Conservation (phyloP, 306 rosid species). For the cucumber (Cucumis sativus) region DNA sequence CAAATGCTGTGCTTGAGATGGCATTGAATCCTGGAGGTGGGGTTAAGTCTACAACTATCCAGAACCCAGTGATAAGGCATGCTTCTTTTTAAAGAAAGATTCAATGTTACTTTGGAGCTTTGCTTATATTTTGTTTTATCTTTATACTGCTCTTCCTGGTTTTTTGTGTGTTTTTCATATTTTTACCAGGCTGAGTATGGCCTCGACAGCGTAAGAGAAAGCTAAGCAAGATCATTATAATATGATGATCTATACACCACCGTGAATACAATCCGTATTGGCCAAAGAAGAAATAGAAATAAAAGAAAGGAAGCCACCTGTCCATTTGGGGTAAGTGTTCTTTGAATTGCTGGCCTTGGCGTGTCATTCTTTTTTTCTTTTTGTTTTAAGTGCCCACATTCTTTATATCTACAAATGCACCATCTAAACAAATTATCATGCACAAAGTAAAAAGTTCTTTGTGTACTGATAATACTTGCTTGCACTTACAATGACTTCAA, state of each 20-base stretch:
- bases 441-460: conserved; percentile 2
- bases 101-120: background rate
- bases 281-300: background rate
- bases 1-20: conserved; percentile 35
- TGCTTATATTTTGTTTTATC: conserved; percentile 24
- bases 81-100: conserved; percentile 12
- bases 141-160: conserved; percentile 24
- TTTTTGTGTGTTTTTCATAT: conserved; percentile 3
- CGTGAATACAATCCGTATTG: background rate
- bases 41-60: conserved; percentile 25
- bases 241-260: background rate
- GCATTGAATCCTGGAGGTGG: conserved; percentile 27
- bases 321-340: conserved; percentile 63
- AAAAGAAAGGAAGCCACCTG: conserved; percentile 25
- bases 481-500: background rate
- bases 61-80: conserved; percentile 46
- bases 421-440: background rate
- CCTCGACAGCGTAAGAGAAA: conserved; percentile 30
- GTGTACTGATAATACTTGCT: background rate
- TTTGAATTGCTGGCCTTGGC: conserved; percentile 60
- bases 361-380: conserved; percentile 27
- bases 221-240: background rate
- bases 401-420: background rate
- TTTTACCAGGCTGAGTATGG: conserved; percentile 41
- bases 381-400: conserved; percentile 17